Base-by-base conservation (phyloP, 2,329 filamentous ascomycete species). In the Didymella pinodella region DNA sequence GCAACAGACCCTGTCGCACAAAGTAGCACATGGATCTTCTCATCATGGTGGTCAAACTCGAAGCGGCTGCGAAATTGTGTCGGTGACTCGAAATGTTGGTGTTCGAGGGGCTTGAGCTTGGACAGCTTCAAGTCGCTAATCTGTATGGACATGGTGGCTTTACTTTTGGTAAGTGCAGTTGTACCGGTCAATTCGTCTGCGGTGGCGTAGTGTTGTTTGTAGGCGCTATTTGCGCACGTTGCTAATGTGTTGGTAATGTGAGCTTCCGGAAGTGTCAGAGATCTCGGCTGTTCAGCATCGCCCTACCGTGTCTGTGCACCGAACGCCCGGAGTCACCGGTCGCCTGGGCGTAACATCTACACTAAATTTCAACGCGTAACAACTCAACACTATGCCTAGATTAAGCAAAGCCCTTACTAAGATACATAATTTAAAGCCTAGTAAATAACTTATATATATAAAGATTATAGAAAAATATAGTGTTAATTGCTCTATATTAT, bases 1-100 rank as follows among this genome's bases (percentile, higher is more conserved):
- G 93, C 93, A n/a, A 96, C 92, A 0, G 90, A 89, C 48, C 89
- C 89, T 31, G 84, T 88, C 38, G 87, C 86, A 36, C 86, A 87
- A 41, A 92, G 82, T 16, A 92, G 81, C 50, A 90, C 80, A 71
- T 90, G 88, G 12, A 77, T 78, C 69, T 69, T 75, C 18, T 62
- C 66, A 66, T 75, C 72, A 28, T 64, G 62, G 29, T 72, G 68
- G 7, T 73, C 65, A 31, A 76, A 66, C 7, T 56, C 62, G 56
- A 70, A 66, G 2, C 71, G 63, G 28, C 67, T 64, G 40, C 41
- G 41, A 40, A 53, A 45, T 51, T 43, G 47, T 34, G 50, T 59
- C 3, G 51, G 61, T 26, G 64, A 57, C 41, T 66, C 59, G 29
- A 51, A 62, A 50, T 66, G 63, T 57, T 71, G 69, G 41, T 68